phyloP scores from a whole-genome alignment of 2,329 filamentous ascomycete species.

The Xylariaceae sp. region DNA sequence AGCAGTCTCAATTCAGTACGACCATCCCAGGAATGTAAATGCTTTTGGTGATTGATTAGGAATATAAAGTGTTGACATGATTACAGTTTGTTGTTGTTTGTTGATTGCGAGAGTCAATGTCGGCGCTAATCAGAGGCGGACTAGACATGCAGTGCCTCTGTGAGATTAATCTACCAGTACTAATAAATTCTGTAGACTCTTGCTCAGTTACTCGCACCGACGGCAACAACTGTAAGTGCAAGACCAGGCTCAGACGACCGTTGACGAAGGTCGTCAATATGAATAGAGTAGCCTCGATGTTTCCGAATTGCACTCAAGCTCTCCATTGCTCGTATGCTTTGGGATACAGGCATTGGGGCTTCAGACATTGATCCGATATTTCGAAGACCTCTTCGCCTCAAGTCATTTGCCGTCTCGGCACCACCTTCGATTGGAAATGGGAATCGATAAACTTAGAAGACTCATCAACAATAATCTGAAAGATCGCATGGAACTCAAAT shows the following conservation, averaged over 20 bases:
- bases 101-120: no score
- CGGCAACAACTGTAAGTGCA: background rate
- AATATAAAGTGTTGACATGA: no score
- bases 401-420: background rate
- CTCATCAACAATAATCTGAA: background rate
- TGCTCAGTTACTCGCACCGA: background rate
- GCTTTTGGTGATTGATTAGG: no score
- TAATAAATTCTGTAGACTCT: no score
- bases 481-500: background rate
- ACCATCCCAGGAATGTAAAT: no score
- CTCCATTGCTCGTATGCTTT: background rate
- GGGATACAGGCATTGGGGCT: background rate
- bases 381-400: background rate
- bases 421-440: background rate
- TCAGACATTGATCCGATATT: background rate
- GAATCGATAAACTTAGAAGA: background rate
- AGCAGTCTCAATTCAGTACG: no score
- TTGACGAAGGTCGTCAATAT: background rate
- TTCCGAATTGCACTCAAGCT: background rate
- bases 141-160: no score
- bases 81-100: no score
- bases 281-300: background rate
- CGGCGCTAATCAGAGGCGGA: no score
- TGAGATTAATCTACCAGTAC: no score
- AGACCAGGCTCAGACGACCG: background rate